Percentiles rank a stretch among this genome's conserved stretches.
Conservation (phyloP, 352 stramenopile genomes). For the Globisporangium cederbergense region DNA sequence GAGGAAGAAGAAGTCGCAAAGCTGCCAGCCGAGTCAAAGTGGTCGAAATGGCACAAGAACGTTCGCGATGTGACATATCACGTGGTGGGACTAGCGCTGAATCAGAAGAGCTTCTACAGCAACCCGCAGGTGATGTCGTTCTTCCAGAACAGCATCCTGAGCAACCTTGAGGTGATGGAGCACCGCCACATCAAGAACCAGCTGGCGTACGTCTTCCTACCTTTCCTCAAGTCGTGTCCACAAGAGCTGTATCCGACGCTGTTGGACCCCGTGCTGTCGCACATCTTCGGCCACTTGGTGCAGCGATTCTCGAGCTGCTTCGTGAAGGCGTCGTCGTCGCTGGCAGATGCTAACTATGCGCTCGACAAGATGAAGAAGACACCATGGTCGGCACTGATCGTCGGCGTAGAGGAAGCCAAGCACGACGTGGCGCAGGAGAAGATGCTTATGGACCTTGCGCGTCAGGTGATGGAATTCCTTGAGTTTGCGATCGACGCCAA, state of each 20-base stretch:
- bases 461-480: conserved; percentile 69
- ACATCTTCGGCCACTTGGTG: conserved; percentile 53
- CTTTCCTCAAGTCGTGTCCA: conserved; percentile 69
- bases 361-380: conserved; percentile 25
- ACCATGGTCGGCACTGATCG: conserved; percentile 47
- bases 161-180: conserved; percentile 60
- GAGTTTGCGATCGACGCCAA: conserved; percentile 72
- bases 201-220: conserved; percentile 67
- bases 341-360: neutral
- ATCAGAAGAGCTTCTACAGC: conserved; percentile 48
- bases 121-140: conserved; percentile 36
- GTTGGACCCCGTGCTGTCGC: conserved; percentile 55
- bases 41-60: conserved; percentile 83
- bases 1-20: conserved; percentile 66
- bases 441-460: conserved; percentile 67
- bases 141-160: conserved; percentile 65
- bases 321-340: conserved; percentile 13
- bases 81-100: conserved; percentile 60
- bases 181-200: conserved; percentile 68
- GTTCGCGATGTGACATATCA: conserved; percentile 77
- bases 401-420: conserved; percentile 66
- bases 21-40: conserved; percentile 42
- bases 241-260: conserved; percentile 51
- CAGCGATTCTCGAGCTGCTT: conserved; percentile 51
- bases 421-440: conserved; percentile 67